Evolutionary conservation across 345 rosid genomes (phyloP).

Genomic region (Lumnitzera racemosa): DNA sequence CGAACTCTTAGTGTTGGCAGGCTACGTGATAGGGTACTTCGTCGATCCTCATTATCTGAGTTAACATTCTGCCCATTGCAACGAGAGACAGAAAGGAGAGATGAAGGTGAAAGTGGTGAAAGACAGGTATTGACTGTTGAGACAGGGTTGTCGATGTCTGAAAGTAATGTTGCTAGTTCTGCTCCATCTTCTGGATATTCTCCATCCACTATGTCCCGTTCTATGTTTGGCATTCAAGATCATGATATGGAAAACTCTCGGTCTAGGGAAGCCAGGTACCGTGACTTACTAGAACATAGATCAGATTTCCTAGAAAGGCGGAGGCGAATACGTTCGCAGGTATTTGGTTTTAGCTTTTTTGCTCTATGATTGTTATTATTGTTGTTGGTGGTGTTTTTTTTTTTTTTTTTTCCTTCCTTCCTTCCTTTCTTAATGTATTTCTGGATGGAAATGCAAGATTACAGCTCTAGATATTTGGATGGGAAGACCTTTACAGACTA

Average conservation of each 20-base stretch:
- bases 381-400: no score
- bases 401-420: no score
- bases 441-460: no score
- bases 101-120: constrained; percentile 31
- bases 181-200: constrained; percentile 34
- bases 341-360: constrained; percentile 23
- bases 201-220: constrained; percentile 38
- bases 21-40: constrained; percentile 95
- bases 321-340: constrained; percentile 97
- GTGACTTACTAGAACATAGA: constrained; percentile 74
- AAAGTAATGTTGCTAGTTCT: constrained; percentile 20
- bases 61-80: constrained; percentile 41
- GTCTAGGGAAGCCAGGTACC: constrained; percentile 75
- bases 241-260: constrained; percentile 52
- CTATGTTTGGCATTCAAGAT: constrained; percentile 45
- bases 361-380: background rate
- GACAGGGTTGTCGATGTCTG: constrained; percentile 24
- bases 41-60: constrained; percentile 63
- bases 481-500: no score
- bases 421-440: no score
- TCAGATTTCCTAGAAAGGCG: constrained; percentile 89
- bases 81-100: constrained; percentile 41
- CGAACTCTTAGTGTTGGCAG: constrained; percentile 95
- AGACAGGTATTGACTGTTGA: constrained; percentile 25
- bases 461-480: no score